Percentiles rank a stretch among this genome's conserved stretches.
These are phyloP conservation scores for Arthrocladium fulminans DNA, from an alignment of 2,329 filamentous ascomycete species.

Conservation along the genomic window DNA sequence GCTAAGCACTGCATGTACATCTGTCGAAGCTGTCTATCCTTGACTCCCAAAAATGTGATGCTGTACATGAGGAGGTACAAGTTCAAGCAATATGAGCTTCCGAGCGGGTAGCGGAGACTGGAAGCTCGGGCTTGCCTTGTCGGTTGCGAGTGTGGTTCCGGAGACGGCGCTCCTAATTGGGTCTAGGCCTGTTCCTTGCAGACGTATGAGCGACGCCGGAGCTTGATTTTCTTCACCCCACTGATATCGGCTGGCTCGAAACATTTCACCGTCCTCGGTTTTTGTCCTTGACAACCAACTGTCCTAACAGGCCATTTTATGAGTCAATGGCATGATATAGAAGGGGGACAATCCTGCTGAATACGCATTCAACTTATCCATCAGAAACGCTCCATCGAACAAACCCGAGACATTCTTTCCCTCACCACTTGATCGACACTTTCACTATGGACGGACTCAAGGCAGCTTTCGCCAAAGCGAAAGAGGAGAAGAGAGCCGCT, in stretches of 20 bases:
- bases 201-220: neutral
- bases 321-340: conserved; percentile 7
- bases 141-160: no score
- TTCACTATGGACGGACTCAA: conserved; percentile 47
- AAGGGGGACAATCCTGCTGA: neutral
- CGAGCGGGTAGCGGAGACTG: no score
- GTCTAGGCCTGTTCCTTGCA: conserved; percentile 7
- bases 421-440: neutral
- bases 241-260: neutral
- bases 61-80: no score
- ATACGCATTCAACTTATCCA: neutral
- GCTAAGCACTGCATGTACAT: no score
- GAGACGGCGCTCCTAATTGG: neutral
- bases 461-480: conserved; percentile 48
- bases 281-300: neutral
- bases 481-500: conserved; percentile 57
- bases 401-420: neutral
- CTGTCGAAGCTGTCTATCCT: neutral
- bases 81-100: no score
- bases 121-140: no score
- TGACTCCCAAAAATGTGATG: neutral
- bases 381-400: neutral
- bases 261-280: conserved; percentile 1
- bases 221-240: neutral
- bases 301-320: neutral